Evolutionary conservation across 768 basidiomycete species (phyloP).

Genomic region (Tylopilus vinaceipallidus): DNA sequence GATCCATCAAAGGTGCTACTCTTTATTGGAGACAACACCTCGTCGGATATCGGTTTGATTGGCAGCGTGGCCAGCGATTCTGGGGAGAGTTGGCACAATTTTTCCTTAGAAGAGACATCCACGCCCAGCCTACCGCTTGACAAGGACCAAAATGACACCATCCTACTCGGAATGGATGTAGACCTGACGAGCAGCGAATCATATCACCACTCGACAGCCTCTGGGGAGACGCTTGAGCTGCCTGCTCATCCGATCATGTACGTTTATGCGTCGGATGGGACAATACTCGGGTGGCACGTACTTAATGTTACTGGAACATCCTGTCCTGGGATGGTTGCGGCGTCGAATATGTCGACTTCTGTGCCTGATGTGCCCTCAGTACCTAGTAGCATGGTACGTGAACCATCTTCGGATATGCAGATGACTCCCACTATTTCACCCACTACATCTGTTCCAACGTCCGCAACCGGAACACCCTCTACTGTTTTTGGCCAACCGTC

Average conservation of each 20-base stretch:
- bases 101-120: conserved; percentile 49
- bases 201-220: conserved; percentile 36
- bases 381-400: conserved; percentile 26
- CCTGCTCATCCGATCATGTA: conserved; percentile 65
- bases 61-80: conserved; percentile 30
- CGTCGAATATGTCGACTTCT: conserved; percentile 11
- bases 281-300: conserved; percentile 69
- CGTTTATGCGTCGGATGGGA: conserved; percentile 77
- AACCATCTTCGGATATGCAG: conserved; percentile 31
- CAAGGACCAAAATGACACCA: conserved; percentile 66
- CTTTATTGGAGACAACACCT: conserved; percentile 48
- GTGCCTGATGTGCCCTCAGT: conserved; percentile 3
- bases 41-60: conserved; percentile 49
- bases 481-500: conserved; percentile 37
- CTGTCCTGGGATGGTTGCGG: conserved; percentile 55
- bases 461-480: conserved; percentile 30
- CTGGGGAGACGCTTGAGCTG: conserved; percentile 41
- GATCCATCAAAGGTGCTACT: conserved; percentile 41
- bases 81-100: conserved; percentile 42
- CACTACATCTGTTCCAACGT: conserved; percentile 13
- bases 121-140: conserved; percentile 65
- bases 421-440: conserved; percentile 26
- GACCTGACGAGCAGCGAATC: conserved; percentile 58
- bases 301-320: conserved; percentile 51
- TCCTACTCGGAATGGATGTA: conserved; percentile 59